Evolutionary conservation across 1,284 basidiomycete genomes (phyloP), one percentile per base, ranked within the genome.

Genomic region (Stereum hirsutum): DNA sequence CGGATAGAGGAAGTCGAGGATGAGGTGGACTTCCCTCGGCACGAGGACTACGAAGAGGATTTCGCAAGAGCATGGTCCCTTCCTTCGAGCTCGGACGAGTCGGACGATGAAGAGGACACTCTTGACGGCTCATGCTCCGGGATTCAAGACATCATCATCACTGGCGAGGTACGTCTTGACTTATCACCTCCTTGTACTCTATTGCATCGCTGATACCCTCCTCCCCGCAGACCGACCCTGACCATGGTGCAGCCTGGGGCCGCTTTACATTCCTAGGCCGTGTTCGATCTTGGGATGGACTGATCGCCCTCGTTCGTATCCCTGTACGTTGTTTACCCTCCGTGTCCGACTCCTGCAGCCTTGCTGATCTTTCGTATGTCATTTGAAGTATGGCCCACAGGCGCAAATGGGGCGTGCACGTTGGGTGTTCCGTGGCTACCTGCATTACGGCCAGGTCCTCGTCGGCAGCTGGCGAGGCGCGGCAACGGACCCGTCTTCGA

Each of bases 341-440:
- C n/a, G 21, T 19, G 17, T 30, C 25, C 7, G 7, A 20, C 39
- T 40, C 8, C 28, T 20, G 12, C 25, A 8, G n/a, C n/a, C 10
- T 27, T 38, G 14, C 39, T 15, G 24, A 12, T 17, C 17, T 11
- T 8, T 35, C n/a, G n/a, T 35, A 20, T 35, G 10, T 35, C 25
- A 23, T 37, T 44, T 27, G 5, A 43, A 46, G 40, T 23, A 44
- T 21, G 46, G 51, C 28, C 51, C 49, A 12, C 42, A 33, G 32
- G 39, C 27, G 11, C 47, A 31, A 31, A n/a, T 35, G 27, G 54
- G 55, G 23, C 74, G 72, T 35, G 55, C 65, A 8, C 51, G 44
- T 8, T 67, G 70, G 55, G 68, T 86, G 40, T 78, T 87, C 52
- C 81, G 77, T 27, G 83, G 83, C 2, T 86, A 85, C 54, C 48